Evolutionary conservation across 164 flowering plant species (phyloP), one percentile per base, ranked within the genome.

Genomic region (Liquidambar formosana): DNA sequence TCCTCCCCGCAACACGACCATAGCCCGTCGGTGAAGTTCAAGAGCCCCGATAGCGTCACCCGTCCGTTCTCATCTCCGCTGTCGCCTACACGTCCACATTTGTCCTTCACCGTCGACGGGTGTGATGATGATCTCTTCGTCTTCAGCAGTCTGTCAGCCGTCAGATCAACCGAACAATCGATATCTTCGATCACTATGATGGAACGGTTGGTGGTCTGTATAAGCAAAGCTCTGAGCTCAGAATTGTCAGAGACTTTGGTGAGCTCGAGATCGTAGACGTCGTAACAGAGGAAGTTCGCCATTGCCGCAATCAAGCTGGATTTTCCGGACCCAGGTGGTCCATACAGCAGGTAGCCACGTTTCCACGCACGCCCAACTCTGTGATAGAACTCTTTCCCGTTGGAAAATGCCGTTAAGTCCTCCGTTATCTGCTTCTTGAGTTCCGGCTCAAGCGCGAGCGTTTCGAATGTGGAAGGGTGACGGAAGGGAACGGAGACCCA

Each of bases 1-100:
- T 89, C 94, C 47, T 84, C 89, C 12, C 89, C 91, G 26, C 94
- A 87, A 62, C 89, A 78, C 12, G 94, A 89, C 94, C 91, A 89
- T 53, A 89, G 74, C 21, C 94, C 94, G 63, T 87, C 91, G 0
- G 85, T 82, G 76, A 85, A 89, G 56, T 87, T 87, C 41, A 89
- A 66, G 25, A 89, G 72, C 22, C 89, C 91, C 0, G 94, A 86
- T 3, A 87, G 67, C 1, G 89, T 86, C 16, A 89, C 87, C 52
- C 83, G 71, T 0, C 86, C 83, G 12, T 19, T 71, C 14, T 83
- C 83, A 1, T 79, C 85, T 1, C 62, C 77, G 0, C 44, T 75
- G 1, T 58, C 69, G 10, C n/a, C n/a, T n/a, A 11, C 68, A 9
- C 57, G 41, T 6, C 4, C 4, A 33, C 41, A 33, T 33, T 57